Conservation (phyloP, 441 rosid genomes). For the Gossypium davidsonii region DNA sequence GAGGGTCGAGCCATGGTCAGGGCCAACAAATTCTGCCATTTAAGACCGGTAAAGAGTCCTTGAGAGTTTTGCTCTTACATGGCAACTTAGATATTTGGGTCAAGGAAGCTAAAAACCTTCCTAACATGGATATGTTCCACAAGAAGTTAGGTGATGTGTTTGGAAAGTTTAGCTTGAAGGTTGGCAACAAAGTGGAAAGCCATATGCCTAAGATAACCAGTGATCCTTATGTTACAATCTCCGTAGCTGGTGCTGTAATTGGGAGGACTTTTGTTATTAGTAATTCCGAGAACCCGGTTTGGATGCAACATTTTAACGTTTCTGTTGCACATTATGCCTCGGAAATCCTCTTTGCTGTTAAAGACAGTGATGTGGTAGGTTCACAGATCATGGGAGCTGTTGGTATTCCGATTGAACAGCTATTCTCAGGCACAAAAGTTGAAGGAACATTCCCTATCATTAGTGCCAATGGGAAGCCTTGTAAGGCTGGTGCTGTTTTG, state of each 20-base stretch:
- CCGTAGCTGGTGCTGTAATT: slow-evolving; percentile 44
- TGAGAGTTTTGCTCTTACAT: slow-evolving; percentile 41
- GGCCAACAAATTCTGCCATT: slow-evolving; percentile 41
- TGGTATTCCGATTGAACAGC: slow-evolving; percentile 42
- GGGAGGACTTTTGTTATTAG: slow-evolving; percentile 56
- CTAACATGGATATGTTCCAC: slow-evolving; percentile 57
- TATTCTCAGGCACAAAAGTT: slow-evolving; percentile 33
- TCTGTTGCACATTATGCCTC: slow-evolving; percentile 55
- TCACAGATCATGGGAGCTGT: slow-evolving; percentile 59
- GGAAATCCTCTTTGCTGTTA: slow-evolving; percentile 54
- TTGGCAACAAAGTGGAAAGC: slow-evolving; percentile 32
- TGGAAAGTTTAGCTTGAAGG: slow-evolving; percentile 25
- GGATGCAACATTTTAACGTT: slow-evolving; percentile 59
- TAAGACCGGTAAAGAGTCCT: slow-evolving; percentile 37
- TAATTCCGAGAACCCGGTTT: slow-evolving; percentile 51
- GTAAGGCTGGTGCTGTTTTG: slow-evolving; percentile 50
- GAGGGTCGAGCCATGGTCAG: slow-evolving; percentile 47
- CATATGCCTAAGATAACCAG: slow-evolving; percentile 52
- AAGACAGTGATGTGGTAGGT: slow-evolving; percentile 50
- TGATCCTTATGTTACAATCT: slow-evolving; percentile 57
- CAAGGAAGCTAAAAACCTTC: slow-evolving; percentile 53
- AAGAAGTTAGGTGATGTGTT: slow-evolving; percentile 41
- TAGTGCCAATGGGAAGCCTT: slow-evolving; percentile 40
- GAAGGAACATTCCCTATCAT: slow-evolving; percentile 57
- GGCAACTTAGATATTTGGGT: slow-evolving; percentile 62